Evolutionary conservation across 164 flowering plant genomes (phyloP).

Genomic region (Cinnamomum micranthum): DNA sequence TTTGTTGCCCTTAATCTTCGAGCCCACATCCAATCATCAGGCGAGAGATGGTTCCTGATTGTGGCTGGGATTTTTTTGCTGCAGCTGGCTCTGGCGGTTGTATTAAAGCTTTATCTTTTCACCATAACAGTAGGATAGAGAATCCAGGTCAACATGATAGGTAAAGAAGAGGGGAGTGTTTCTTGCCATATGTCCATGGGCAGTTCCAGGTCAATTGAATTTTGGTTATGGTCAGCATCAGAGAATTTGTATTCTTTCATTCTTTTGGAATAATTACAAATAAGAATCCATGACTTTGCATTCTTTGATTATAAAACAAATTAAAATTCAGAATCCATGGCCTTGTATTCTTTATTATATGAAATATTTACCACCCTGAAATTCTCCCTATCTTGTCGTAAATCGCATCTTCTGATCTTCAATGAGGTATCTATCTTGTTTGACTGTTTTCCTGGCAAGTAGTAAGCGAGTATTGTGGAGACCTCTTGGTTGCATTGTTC

Average conservation of each 20-base stretch:
- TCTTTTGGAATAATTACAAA: background rate
- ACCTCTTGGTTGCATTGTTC: no score
- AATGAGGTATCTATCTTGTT: no score
- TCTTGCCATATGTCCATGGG: slow-evolving; percentile 1
- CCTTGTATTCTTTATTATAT: no score
- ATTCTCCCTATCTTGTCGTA: no score
- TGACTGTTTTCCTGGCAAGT: no score
- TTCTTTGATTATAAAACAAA: background rate
- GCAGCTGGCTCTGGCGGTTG: slow-evolving; percentile 84
- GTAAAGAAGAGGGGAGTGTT: background rate
- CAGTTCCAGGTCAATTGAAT: background rate
- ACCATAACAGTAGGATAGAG: slow-evolving; percentile 53
- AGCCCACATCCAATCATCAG: slow-evolving; percentile 83
- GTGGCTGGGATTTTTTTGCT: slow-evolving; percentile 84
- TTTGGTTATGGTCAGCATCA: background rate
- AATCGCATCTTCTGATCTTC: no score
- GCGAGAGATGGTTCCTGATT: slow-evolving; percentile 91
- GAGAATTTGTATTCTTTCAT: background rate
- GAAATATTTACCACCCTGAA: no score
- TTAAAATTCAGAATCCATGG: no score
- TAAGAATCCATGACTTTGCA: slow-evolving; percentile 1
- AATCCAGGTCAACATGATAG: background rate
- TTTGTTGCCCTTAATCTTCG: slow-evolving; percentile 92
- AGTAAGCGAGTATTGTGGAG: no score
- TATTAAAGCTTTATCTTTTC: slow-evolving; percentile 82